Percentiles rank a stretch among this genome's conserved stretches.
Conservation (phyloP, 225 moss, liverwort and hornwort genomes). For the Marchantia paleacea region DNA sequence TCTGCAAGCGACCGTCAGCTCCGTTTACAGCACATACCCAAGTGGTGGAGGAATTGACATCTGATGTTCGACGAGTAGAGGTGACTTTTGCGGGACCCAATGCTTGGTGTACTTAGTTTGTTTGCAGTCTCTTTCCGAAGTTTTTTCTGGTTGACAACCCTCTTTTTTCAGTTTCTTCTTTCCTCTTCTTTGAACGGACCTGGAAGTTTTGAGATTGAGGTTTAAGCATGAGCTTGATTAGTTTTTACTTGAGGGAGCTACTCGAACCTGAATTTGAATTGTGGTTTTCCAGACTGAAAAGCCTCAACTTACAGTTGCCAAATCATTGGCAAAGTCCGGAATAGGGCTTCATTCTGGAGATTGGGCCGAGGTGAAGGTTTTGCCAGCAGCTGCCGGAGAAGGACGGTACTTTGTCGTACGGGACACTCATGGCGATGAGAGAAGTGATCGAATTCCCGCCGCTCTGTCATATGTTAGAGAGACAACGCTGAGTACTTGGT, state of each 20-base stretch:
- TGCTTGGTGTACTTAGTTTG: no score
- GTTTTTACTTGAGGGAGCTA: not conserved
- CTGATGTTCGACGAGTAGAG: conserved; percentile 7
- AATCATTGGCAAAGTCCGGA: conserved; percentile 54
- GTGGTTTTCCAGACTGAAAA: conserved; percentile 38
- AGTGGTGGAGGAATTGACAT: conserved; percentile 9
- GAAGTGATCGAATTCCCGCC: conserved; percentile 51
- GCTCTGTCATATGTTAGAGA: conserved; percentile 59
- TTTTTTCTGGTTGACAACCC: not conserved
- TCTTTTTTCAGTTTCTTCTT: not conserved
- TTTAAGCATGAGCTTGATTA: no score
- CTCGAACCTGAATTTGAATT: not conserved
- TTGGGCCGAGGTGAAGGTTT: conserved; percentile 54
- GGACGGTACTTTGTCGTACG: conserved; percentile 73
- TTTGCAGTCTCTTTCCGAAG: not conserved
- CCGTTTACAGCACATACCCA: not conserved
- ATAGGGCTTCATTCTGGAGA: conserved; percentile 85
- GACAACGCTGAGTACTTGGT: conserved; percentile 76
- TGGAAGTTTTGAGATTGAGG: no score
- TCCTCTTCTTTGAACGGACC: no score
- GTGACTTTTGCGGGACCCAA: not conserved
- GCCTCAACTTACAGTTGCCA: conserved; percentile 60
- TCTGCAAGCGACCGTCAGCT: not conserved
- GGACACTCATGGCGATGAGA: conserved; percentile 22
- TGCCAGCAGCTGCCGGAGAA: conserved; percentile 66